These are phyloP conservation scores for Stylonectria norvegica DNA, from an alignment of 2,329 filamentous ascomycete genomes.

Conservation along the genomic window DNA sequence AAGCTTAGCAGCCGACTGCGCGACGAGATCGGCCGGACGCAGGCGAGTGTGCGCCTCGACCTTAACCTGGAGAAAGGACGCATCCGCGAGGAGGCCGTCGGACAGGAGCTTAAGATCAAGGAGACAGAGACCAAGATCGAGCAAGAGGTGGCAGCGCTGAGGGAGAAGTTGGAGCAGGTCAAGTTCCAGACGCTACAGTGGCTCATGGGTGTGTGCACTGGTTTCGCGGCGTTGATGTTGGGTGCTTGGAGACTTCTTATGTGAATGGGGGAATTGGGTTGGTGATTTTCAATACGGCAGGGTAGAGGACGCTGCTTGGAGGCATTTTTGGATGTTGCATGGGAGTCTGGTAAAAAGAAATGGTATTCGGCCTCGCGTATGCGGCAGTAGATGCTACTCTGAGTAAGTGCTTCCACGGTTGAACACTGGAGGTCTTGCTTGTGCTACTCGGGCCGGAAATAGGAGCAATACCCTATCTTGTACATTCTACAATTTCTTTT, in stretches of 20 bases:
- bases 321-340: no score
- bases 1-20: conserved; percentile 86
- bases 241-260: conserved; percentile 70
- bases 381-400: no score
- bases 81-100: conserved; percentile 92
- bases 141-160: conserved; percentile 86
- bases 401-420: no score
- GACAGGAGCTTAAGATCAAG: conserved; percentile 96
- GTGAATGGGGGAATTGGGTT: conserved; percentile 37
- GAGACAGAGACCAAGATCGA: conserved; percentile 98
- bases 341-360: no score
- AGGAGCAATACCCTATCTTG: no score
- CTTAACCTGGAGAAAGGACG: conserved; percentile 95
- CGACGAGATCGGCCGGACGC: conserved; percentile 91
- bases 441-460: no score
- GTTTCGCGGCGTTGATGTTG: conserved; percentile 63
- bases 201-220: conserved; percentile 82
- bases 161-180: conserved; percentile 91
- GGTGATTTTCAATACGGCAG: no score
- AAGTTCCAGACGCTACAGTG: conserved; percentile 98
- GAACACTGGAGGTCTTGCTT: no score
- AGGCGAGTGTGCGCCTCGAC: conserved; percentile 88
- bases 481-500: no score
- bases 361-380: no score
- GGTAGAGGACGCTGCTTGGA: no score